Percentiles rank a stretch among this genome's conserved stretches.
These are phyloP conservation scores for Lactarius akahatsu DNA, from an alignment of 768 basidiomycete genomes.

Conservation along the genomic window DNA sequence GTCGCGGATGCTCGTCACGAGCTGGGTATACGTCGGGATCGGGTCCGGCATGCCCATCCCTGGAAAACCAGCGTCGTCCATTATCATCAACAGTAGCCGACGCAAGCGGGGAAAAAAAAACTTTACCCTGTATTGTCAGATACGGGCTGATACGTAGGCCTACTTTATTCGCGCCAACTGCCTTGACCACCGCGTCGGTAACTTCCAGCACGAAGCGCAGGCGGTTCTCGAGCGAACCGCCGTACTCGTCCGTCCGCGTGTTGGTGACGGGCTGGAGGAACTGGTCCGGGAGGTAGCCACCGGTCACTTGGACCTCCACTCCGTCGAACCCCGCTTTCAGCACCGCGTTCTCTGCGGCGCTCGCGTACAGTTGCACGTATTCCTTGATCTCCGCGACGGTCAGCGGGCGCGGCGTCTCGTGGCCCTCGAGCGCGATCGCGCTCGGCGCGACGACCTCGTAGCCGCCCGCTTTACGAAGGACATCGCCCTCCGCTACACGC, in stretches of 20 bases:
- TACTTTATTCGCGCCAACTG: constrained; percentile 39
- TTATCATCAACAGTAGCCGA: background rate
- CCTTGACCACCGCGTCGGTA: constrained; percentile 38
- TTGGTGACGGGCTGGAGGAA: constrained; percentile 41
- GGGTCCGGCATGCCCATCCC: constrained; percentile 30
- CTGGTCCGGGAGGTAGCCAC: constrained; percentile 39
- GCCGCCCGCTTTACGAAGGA: constrained; percentile 1
- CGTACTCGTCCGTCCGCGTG: constrained; percentile 46
- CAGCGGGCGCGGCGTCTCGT: constrained; percentile 42
- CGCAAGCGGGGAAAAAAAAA: background rate
- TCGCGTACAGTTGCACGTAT: constrained; percentile 49
- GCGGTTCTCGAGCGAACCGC: constrained; percentile 48
- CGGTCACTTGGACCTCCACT: constrained; percentile 35
- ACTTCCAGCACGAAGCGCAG: constrained; percentile 41
- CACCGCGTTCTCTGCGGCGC: constrained; percentile 32
- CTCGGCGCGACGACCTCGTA: background rate
- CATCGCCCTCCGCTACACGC: constrained; percentile 33
- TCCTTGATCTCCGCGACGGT: constrained; percentile 50
- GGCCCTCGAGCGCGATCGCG: background rate
- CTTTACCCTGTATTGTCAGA: constrained; percentile 11
- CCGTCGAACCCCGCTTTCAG: constrained; percentile 35
- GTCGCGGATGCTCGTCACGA: constrained; percentile 32
- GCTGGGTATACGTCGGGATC: constrained; percentile 33
- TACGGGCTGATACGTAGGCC: constrained; percentile 40
- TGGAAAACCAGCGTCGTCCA: background rate